Evolutionary conservation across 139 green algal genomes (phyloP), one percentile per base, ranked within the genome.

Genomic region (Raphidocelis subcapitata): DNA sequence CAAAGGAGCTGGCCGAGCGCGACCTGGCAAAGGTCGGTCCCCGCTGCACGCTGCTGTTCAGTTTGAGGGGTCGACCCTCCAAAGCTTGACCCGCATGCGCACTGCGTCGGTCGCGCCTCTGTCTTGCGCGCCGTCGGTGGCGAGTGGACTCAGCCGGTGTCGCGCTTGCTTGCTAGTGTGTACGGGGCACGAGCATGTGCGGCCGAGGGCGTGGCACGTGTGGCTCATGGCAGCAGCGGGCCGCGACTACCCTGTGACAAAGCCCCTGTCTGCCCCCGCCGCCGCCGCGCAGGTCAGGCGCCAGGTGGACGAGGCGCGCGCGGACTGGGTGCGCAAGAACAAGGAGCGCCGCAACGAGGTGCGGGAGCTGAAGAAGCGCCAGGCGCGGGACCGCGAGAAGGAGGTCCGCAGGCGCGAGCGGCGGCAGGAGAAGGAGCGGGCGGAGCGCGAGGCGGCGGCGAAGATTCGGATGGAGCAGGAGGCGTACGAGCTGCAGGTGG

Each of bases 261-360:
- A n/a, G n/a, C n/a, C n/a, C n/a, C n/a, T n/a, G n/a, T n/a, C n/a
- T n/a, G n/a, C n/a, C n/a, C n/a, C n/a, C n/a, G n/a, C n/a, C n/a
- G n/a, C n/a, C n/a, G n/a, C n/a, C n/a, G n/a, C 35, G 72, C 73
- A n/a, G n/a, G 61, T 47, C n/a, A 67, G 69, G 62, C 68, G 79
- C 28, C 90, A 91, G 78, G 69, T 85, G 23, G 86, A 93, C 44
- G 85, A 93, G 62, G 87, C 84, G 24, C 75, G 82, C 23, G 69
- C 64, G 29, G 86, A 91, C 74, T 91, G 86, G 86, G 79, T 86
- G 78, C 82, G 85, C 71, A 92, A 92, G 79, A 83, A 89, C 73
- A 55, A 81, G 16, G 84, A 91, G 74, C 74, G 84, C 26, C 74
- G 88, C n/a, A 88, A 87, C 3, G 91, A 96, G 88, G 89, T 96